These are phyloP conservation scores for Litsea cubeba DNA, from an alignment of 164 flowering plant genomes.

Conservation along the genomic window DNA sequence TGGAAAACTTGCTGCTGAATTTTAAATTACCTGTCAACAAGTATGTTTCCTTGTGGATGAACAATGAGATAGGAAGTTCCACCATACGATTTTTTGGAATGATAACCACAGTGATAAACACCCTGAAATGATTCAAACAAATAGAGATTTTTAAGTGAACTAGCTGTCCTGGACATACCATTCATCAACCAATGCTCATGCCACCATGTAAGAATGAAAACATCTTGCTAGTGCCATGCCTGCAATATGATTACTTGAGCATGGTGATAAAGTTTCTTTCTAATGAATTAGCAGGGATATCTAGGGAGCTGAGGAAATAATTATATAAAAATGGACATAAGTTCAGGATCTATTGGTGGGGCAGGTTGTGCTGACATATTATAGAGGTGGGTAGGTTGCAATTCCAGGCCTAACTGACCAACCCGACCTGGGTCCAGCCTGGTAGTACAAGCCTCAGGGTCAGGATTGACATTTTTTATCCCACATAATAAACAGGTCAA, in stretches of 20 bases:
- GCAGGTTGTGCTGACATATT: neutral
- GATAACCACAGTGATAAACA: conserved; percentile 61
- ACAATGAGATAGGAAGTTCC: conserved; percentile 51
- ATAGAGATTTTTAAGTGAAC: neutral
- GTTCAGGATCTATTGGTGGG: neutral
- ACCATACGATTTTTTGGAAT: conserved; percentile 50
- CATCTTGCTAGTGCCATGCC: neutral
- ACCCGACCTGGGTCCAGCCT: too few relatives aligned
- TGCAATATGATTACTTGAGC: neutral
- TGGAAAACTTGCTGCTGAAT: neutral
- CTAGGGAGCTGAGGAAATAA: neutral
- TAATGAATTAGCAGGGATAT: neutral
- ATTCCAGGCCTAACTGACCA: too few relatives aligned
- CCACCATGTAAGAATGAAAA: neutral
- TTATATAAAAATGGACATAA: neutral
- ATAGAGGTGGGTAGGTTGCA: too few relatives aligned
- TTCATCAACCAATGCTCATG: neutral
- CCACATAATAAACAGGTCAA: too few relatives aligned
- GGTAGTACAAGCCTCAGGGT: too few relatives aligned
- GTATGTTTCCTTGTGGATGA: conserved; percentile 62
- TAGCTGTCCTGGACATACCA: neutral
- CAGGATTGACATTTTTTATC: too few relatives aligned
- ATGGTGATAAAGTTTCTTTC: neutral
- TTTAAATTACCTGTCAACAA: conserved; percentile 47
- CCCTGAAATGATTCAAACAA: conserved; percentile 35